Evolutionary conservation across 139 green algal species (phyloP), one percentile per base, ranked within the genome.

Genomic region (Coccomyxa sp.): DNA sequence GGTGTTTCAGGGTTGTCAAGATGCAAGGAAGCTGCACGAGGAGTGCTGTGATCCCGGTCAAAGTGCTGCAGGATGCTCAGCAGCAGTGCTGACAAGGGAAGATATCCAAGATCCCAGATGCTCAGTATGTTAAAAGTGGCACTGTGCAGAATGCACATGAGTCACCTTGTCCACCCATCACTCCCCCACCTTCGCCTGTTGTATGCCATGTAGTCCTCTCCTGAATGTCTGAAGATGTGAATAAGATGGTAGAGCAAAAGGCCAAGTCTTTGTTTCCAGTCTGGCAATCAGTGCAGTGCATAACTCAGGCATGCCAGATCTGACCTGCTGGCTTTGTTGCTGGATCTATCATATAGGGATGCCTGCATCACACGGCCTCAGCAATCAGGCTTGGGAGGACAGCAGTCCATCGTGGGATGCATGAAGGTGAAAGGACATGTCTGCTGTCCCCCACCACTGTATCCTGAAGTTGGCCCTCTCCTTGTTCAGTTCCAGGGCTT

Each of bases 151-250:
- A 31, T 64, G 33, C 79, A 22, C 37, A 34, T 34, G 34, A 75
- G 70, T 22, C 18, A 33, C 35, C 27, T 22, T 55, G 70, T 75
- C 70, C 70, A 75, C 18, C 70, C 36, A n/a, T 75, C 70, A 34
- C 8, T 39, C 34, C 70, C 70, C 70, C 70, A 75, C 18, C 70
- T 22, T 14, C 70, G 35, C 34, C n/a, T 44, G 12, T 75, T 75
- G 14, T 75, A 75, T 14, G 70, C 35, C 70, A 75, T 24, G 36
- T 75, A 75, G 7, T 75, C 70, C 70, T 75, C 70, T 24, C 70
- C 70, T 75, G 70, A 34, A 75, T 33, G 31, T 73, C 27, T 34
- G 27, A 35, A n/a, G 27, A 34, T n/a, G n/a, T n/a, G n/a, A n/a
- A n/a, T n/a, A n/a, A n/a, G n/a, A n/a, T n/a, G n/a, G n/a, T n/a